These are phyloP conservation scores for Podila clonocystis DNA, from an alignment of 192 early-diverging fungal genomes.

Conservation along the genomic window DNA sequence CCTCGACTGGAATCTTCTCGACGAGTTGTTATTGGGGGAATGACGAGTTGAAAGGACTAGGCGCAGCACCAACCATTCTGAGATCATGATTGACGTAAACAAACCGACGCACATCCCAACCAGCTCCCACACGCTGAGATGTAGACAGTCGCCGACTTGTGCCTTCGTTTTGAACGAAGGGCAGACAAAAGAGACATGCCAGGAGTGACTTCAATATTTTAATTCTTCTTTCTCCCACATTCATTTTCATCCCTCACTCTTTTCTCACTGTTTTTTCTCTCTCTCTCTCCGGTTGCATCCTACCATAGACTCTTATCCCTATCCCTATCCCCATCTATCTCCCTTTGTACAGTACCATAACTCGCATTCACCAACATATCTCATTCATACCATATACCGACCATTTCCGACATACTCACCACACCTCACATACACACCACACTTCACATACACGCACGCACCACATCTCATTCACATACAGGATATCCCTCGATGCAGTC, in stretches of 20 bases:
- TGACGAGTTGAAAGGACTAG: too few relatives aligned
- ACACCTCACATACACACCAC: background rate
- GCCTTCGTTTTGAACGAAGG: too few relatives aligned
- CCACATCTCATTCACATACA: background rate
- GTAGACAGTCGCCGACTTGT: too few relatives aligned
- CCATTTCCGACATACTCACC: background rate
- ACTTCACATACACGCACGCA: background rate
- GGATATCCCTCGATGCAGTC: conserved; percentile 19
- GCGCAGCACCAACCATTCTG: too few relatives aligned
- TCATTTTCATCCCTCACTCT: background rate
- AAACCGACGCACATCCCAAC: too few relatives aligned
- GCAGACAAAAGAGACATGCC: too few relatives aligned
- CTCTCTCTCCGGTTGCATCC: background rate
- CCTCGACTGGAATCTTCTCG: too few relatives aligned
- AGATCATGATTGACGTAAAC: too few relatives aligned
- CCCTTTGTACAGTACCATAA: background rate
- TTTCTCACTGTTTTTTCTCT: background rate
- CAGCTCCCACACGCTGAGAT: too few relatives aligned
- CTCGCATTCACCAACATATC: background rate
- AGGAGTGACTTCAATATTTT: too few relatives aligned
- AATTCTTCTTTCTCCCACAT: background rate
- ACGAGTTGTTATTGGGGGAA: too few relatives aligned
- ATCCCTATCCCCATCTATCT: background rate
- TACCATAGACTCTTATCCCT: background rate
- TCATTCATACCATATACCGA: background rate